phyloP scores from a whole-genome alignment of 768 basidiomycete genomes.

The Agrocybe praecox region DNA sequence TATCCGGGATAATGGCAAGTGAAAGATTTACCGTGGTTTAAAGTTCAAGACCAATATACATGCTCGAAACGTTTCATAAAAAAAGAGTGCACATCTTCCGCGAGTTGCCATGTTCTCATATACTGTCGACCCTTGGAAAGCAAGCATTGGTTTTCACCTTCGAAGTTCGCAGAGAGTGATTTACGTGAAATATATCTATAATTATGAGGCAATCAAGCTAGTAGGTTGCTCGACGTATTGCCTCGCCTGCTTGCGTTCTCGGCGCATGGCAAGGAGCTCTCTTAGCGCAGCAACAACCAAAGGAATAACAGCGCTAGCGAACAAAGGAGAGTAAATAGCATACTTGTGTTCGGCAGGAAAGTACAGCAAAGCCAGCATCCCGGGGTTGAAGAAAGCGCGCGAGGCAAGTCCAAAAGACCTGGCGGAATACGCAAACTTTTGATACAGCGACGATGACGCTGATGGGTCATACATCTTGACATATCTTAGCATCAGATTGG shows the following conservation, averaged over 20 bases:
- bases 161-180: no score
- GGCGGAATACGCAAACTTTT: slow-evolving; percentile 61
- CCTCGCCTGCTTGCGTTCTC: slow-evolving; percentile 25
- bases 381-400: slow-evolving; percentile 94
- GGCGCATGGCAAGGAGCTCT: slow-evolving; percentile 71
- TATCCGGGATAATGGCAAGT: no score
- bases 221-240: background rate
- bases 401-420: slow-evolving; percentile 69
- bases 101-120: no score
- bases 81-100: no score
- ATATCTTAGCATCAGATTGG: background rate
- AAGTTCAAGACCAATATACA: no score
- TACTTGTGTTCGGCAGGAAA: slow-evolving; percentile 98
- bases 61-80: no score
- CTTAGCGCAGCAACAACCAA: slow-evolving; percentile 72
- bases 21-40: no score
- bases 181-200: no score
- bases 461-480: slow-evolving; percentile 41
- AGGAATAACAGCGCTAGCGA: slow-evolving; percentile 88
- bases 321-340: slow-evolving; percentile 94
- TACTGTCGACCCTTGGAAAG: no score
- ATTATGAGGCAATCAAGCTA: background rate
- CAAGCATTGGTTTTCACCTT: no score
- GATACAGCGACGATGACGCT: slow-evolving; percentile 34
- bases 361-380: slow-evolving; percentile 94